These are phyloP conservation scores for Pistacia integerrima DNA, from an alignment of 345 rosid species.

Conservation along the genomic window DNA sequence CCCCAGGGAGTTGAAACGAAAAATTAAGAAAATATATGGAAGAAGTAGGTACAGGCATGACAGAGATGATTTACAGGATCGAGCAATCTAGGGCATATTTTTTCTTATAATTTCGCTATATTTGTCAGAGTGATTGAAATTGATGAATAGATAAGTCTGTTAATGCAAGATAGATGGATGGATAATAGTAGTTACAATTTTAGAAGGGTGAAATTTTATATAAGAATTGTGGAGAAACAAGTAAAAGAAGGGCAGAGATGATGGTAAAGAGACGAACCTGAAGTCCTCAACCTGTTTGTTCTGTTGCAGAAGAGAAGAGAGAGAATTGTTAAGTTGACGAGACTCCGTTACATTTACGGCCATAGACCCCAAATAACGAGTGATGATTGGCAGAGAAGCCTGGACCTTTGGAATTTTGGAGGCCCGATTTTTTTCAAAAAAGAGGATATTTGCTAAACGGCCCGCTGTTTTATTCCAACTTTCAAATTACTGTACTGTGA, in stretches of 20 bases:
- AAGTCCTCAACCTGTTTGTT: no score
- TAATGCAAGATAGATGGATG: not conserved
- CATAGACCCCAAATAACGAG: not conserved
- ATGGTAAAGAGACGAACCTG: conserved; percentile 7
- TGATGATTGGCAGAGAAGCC: not conserved
- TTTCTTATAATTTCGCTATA: not conserved
- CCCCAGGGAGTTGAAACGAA: conserved; percentile 13
- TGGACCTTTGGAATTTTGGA: not conserved
- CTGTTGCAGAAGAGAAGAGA: not conserved
- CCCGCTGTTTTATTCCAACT: not conserved
- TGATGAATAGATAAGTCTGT: not conserved
- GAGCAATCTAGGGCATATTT: not conserved
- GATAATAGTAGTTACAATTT: not conserved
- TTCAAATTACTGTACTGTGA: no score
- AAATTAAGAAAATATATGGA: not conserved
- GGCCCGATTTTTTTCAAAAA: not conserved
- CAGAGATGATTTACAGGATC: not conserved
- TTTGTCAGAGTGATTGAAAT: not conserved
- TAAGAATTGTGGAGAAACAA: not conserved
- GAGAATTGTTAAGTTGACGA: not conserved
- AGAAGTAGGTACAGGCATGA: not conserved
- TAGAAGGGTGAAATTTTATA: not conserved
- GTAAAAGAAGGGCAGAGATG: not conserved
- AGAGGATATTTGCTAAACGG: not conserved
- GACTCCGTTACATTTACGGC: not conserved